Base-by-base conservation (phyloP, 805 yeast genomes). In the Cyberlindnera euphorbiiphila region DNA sequence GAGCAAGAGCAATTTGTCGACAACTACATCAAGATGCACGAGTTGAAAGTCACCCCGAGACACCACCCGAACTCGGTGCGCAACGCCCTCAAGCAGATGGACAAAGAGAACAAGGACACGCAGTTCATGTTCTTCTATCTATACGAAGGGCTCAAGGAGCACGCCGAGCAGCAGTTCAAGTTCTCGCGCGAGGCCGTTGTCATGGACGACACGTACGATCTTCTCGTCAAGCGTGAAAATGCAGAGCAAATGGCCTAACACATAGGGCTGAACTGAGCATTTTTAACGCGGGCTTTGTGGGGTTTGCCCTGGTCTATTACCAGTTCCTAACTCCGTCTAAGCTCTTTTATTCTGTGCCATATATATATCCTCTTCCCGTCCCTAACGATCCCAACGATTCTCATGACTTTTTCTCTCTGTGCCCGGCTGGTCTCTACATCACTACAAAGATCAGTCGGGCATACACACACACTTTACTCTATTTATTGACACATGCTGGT, bases 91-190 rank as follows among this genome's bases (percentile, higher is more conserved):
- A 39, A 39, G 28, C 30, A 36, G 35, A 43, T 43, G 46, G 34
- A 36, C 20, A 37, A 29, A 15, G 36, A 43, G 23, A 43, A 43
- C 37, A 43, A 43, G 37, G 50, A 46, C 26, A 36, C 36, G 4
- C 39, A 38, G 7, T 46, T 46, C 29, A 33, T 46, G 43, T 46
- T 43, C 36, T 46, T 25, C 30, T 43, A 39, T 24, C 18, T 46
- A 21, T 46, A 46, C 29, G 47, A 46, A 15, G 43, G 41, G 1
- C 28, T 46, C 25, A 43, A 43, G 14, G 36, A 36, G 9, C 25
- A 28, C 12, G 50, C 50, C 8, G 43, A 37, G 10, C 27, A 21
- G 21, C 42, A 41, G 30, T 26, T 11, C 32, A 37, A 29, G 23
- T 22, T 17, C 16, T 25, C 25, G 3, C 31, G 32, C 17, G 37